Evolutionary conservation across 1,284 basidiomycete species (phyloP).

Genomic region (Pyrrhoderma lamaoense): DNA sequence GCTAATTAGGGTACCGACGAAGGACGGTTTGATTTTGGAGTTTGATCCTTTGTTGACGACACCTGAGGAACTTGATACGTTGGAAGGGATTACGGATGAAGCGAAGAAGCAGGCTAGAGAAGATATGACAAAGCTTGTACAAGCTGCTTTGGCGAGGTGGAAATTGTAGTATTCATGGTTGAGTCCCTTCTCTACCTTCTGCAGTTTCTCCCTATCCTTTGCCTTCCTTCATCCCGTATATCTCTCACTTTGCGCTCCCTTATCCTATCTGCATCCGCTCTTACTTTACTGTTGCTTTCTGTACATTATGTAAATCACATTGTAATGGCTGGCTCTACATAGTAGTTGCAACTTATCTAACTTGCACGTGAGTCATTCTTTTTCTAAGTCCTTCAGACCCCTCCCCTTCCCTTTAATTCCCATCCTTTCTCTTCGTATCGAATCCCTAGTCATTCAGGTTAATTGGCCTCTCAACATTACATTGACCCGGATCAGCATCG

Average conservation of each 20-base stretch:
- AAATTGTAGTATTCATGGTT: conserved; percentile 43
- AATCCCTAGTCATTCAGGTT: too few relatives aligned
- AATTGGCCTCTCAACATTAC: too few relatives aligned
- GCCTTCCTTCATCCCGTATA: not conserved
- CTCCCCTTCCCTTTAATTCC: too few relatives aligned
- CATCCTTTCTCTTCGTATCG: too few relatives aligned
- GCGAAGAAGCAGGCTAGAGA: conserved; percentile 73
- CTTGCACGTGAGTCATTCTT: too few relatives aligned
- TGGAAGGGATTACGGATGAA: conserved; percentile 69
- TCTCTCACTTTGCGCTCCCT: too few relatives aligned
- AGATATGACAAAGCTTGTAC: conserved; percentile 63
- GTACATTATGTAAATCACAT: too few relatives aligned
- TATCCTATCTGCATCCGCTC: not conserved
- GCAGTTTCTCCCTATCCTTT: not conserved
- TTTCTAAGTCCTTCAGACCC: too few relatives aligned
- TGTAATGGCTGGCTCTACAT: too few relatives aligned
- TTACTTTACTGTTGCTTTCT: conserved; percentile 1
- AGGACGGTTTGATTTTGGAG: conserved; percentile 68
- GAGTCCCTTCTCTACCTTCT: too few relatives aligned
- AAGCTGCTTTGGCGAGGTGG: conserved; percentile 68
- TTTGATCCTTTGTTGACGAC: conserved; percentile 70
- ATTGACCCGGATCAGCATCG: too few relatives aligned
- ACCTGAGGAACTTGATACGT: conserved; percentile 56
- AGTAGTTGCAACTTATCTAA: too few relatives aligned
- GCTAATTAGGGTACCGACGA: conserved; percentile 62